phyloP scores from a whole-genome alignment of 1,284 basidiomycete species.

The Ceratobasidium sp. region DNA sequence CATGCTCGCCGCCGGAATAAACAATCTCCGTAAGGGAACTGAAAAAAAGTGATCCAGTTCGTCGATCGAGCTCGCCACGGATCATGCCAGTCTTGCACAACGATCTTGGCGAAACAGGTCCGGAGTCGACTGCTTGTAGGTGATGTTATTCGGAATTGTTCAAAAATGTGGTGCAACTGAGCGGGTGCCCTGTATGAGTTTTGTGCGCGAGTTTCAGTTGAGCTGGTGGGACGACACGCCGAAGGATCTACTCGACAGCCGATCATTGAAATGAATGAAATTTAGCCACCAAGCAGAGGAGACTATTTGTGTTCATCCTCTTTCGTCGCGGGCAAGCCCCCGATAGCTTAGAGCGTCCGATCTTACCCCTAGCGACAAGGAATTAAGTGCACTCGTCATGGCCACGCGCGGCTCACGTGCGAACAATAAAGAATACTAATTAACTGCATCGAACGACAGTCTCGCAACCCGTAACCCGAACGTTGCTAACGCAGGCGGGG shows the following conservation, averaged over 20 bases:
- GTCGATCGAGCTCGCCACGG: conserved; percentile 10
- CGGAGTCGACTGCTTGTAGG: background rate
- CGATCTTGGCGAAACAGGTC: background rate
- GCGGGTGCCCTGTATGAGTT: background rate
- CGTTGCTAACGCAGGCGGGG: background rate
- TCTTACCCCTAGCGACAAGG: background rate
- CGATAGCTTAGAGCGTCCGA: conserved; percentile 8
- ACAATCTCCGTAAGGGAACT: background rate
- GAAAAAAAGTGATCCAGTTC: background rate
- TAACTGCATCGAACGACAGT: background rate
- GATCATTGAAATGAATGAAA: background rate
- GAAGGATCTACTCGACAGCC: background rate
- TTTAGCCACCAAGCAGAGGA: background rate
- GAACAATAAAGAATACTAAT: conserved; percentile 6
- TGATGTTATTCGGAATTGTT: background rate
- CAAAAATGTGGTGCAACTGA: background rate
- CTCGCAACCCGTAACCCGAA: background rate
- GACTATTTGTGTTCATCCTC: background rate
- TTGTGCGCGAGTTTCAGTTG: conserved; percentile 1
- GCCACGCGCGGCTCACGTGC: conserved; percentile 18
- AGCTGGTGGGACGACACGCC: background rate
- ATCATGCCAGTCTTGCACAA: conserved; percentile 6
- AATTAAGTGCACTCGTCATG: conserved; percentile 11
- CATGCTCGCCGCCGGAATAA: background rate
- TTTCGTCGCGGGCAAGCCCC: background rate